Conservation (phyloP, 176 grass and related monocot species). For the Thinopyrum elongatum region DNA sequence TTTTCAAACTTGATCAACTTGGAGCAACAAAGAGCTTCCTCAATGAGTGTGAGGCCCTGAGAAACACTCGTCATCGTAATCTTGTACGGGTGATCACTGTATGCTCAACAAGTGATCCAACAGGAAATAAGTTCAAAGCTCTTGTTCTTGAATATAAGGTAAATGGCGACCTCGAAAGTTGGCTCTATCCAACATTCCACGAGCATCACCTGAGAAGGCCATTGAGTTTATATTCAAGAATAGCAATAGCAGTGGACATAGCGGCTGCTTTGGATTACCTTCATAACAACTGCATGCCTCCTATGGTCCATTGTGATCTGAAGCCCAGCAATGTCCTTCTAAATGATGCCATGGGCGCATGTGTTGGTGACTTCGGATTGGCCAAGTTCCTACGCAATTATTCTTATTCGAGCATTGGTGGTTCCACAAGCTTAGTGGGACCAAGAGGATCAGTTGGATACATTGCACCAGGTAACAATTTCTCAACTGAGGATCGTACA, state of each 20-base stretch:
- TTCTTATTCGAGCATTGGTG: background rate
- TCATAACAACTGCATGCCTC: slow-evolving; percentile 29
- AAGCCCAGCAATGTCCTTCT: slow-evolving; percentile 57
- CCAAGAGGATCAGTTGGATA: slow-evolving; percentile 43
- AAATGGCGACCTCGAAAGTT: slow-evolving; percentile 52
- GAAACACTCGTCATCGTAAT: slow-evolving; percentile 50
- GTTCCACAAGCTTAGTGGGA: slow-evolving; percentile 20
- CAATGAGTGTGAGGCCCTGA: slow-evolving; percentile 52
- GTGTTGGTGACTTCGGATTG: slow-evolving; percentile 44
- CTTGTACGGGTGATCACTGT: slow-evolving; percentile 37
- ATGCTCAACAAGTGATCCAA: slow-evolving; percentile 33
- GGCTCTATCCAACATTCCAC: slow-evolving; percentile 34
- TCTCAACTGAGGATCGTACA: background rate
- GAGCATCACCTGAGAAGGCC: background rate
- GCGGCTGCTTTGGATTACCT: slow-evolving; percentile 53
- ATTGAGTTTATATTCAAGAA: slow-evolving; percentile 36
- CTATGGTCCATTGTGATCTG: slow-evolving; percentile 54
- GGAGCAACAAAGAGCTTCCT: slow-evolving; percentile 35
- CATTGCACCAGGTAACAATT: slow-evolving; percentile 33
- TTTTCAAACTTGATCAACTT: slow-evolving; percentile 44
- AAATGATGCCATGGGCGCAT: slow-evolving; percentile 34
- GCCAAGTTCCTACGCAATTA: slow-evolving; percentile 20
- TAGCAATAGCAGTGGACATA: slow-evolving; percentile 39
- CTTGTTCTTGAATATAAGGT: slow-evolving; percentile 45
- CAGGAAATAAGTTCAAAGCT: slow-evolving; percentile 57